These are phyloP conservation scores for Fusarium bactridioides DNA, from an alignment of 2,329 filamentous ascomycete genomes.

Conservation along the genomic window DNA sequence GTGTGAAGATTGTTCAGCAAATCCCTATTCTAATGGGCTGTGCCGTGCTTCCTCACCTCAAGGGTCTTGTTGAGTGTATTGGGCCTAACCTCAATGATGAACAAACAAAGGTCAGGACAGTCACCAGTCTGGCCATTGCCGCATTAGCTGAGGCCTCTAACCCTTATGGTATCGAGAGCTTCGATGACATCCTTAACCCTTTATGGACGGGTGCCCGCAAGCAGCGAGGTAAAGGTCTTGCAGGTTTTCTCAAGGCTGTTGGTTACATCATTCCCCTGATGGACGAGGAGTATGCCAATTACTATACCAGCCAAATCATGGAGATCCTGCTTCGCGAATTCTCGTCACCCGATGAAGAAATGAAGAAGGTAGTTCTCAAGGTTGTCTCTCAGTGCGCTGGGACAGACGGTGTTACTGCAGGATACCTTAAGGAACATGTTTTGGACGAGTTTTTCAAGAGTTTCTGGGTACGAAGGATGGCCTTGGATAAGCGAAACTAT, in stretches of 20 bases:
- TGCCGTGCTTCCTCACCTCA: slow-evolving; percentile 92
- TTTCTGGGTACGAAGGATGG: slow-evolving; percentile 98
- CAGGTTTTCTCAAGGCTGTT: slow-evolving; percentile 95
- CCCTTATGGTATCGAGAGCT: slow-evolving; percentile 98
- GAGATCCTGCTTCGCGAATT: slow-evolving; percentile 97
- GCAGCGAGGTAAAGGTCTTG: slow-evolving; percentile 94
- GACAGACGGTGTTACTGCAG: slow-evolving; percentile 92
- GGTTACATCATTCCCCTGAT: slow-evolving; percentile 98
- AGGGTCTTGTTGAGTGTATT: slow-evolving; percentile 95
- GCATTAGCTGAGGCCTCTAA: slow-evolving; percentile 95
- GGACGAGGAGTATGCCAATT: slow-evolving; percentile 99
- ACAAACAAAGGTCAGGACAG: slow-evolving; percentile 96
- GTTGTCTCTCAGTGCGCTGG: slow-evolving; percentile 95
- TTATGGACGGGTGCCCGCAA: slow-evolving; percentile 96
- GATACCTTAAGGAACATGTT: slow-evolving; percentile 94
- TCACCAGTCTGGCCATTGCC: slow-evolving; percentile 93
- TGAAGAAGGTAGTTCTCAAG: slow-evolving; percentile 99
- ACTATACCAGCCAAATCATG: slow-evolving; percentile 99
- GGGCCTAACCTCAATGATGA: slow-evolving; percentile 96
- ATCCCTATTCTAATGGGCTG: slow-evolving; percentile 99
- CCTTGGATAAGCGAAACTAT: slow-evolving; percentile 96
- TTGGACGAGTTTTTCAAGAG: slow-evolving; percentile 97
- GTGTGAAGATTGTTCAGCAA: slow-evolving; percentile 98
- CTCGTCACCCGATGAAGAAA: slow-evolving; percentile 96
- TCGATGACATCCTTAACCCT: slow-evolving; percentile 96